A percentile compares a stretch with the other conserved stretches of the same genome.
Conservation (phyloP, 345 rosid genomes). For the Euphorbia peplus region DNA sequence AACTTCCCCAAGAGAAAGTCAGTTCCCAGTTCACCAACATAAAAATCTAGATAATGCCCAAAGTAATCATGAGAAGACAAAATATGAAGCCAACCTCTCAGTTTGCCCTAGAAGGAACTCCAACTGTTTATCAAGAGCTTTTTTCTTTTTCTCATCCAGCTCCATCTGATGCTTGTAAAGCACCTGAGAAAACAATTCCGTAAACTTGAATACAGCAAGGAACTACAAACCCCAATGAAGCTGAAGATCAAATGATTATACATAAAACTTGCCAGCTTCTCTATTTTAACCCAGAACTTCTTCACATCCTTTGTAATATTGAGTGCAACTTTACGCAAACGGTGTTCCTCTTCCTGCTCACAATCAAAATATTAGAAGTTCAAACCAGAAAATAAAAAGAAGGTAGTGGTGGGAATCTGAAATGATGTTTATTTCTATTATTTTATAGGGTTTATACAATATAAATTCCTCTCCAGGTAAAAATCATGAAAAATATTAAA, state of each 20-base stretch:
- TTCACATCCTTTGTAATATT: constrained; percentile 93
- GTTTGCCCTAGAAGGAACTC: constrained; percentile 98
- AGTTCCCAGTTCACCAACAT: constrained; percentile 6
- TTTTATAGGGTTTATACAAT: not conserved
- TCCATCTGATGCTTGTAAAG: constrained; percentile 95
- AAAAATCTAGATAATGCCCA: not conserved
- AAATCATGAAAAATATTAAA: not conserved
- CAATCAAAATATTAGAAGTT: constrained; percentile 12
- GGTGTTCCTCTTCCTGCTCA: constrained; percentile 89
- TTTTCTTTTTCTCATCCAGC: constrained; percentile 93
- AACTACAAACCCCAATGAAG: constrained; percentile 11
- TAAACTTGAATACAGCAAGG: constrained; percentile 19
- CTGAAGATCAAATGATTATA: constrained; percentile 15
- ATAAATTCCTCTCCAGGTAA: not conserved
- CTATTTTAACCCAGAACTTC: constrained; percentile 96
- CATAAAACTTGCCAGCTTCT: constrained; percentile 76
- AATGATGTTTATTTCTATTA: not conserved
- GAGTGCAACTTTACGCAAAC: constrained; percentile 79
- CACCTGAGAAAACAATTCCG: constrained; percentile 50
- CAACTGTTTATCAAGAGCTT: constrained; percentile 92
- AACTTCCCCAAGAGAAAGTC: constrained; percentile 11
- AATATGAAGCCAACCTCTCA: constrained; percentile 57
- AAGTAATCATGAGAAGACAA: not conserved
- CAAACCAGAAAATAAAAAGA: constrained; percentile 15
- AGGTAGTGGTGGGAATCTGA: not conserved